Evolutionary conservation across 345 rosid species (phyloP).

Genomic region (Gossypioides kirkii): DNA sequence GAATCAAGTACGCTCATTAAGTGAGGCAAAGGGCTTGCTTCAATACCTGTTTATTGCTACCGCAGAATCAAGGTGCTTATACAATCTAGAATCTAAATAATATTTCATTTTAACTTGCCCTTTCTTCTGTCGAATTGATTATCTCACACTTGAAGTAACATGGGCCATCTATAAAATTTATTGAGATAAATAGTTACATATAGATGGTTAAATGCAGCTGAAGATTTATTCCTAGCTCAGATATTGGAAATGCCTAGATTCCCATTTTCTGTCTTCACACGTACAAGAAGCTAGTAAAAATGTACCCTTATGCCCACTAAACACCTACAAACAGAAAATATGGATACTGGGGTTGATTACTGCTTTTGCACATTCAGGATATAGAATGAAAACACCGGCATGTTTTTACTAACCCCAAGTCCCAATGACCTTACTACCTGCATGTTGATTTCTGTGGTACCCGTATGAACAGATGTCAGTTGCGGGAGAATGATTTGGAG

Average conservation of each 20-base stretch:
- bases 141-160: neutral
- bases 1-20: conserved; percentile 62
- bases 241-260: neutral
- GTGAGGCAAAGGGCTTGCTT: conserved; percentile 71
- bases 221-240: neutral
- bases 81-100: conserved; percentile 8
- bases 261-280: neutral
- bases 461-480: conserved; percentile 44
- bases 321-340: neutral
- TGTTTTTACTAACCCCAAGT: neutral
- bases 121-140: neutral
- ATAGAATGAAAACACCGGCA: neutral
- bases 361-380: neutral
- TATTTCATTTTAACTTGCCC: neutral
- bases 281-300: neutral
- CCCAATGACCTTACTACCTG: neutral
- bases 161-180: neutral
- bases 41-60: conserved; percentile 60
- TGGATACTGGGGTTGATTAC: neutral
- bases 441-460: neutral
- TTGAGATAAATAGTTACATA: neutral
- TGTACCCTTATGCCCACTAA: neutral
- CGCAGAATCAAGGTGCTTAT: conserved; percentile 59
- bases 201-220: neutral
- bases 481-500: conserved; percentile 62